phyloP scores from a whole-genome alignment of 495 filamentous ascomycete genomes.

The Daldinia grandis region DNA sequence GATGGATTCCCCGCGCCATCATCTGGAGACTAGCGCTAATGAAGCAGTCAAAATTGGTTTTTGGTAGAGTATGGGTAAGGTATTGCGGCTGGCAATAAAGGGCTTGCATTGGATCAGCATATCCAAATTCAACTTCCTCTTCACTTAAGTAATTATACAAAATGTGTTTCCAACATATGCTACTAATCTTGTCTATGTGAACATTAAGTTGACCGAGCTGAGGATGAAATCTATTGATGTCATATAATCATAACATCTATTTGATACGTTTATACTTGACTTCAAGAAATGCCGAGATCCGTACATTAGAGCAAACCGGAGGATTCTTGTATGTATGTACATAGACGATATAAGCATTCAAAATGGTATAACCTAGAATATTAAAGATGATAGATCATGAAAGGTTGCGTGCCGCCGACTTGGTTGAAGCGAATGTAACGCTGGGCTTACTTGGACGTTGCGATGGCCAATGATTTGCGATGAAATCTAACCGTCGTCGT shows the following conservation, averaged over 20 bases:
- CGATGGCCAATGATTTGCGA: slow-evolving; percentile 6
- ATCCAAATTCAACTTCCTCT: background rate
- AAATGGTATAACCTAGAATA: background rate
- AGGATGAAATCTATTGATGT: background rate
- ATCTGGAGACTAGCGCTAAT: background rate
- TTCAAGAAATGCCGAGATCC: background rate
- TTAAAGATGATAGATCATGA: slow-evolving; percentile 29
- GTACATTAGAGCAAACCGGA: background rate
- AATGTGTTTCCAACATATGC: background rate
- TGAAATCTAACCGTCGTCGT: background rate
- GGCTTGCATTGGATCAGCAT: background rate
- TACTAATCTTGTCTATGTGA: background rate
- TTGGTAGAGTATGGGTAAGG: background rate
- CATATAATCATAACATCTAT: background rate
- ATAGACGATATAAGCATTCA: background rate
- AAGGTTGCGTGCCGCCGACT: slow-evolving; percentile 19
- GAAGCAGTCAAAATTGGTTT: background rate
- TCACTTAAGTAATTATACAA: background rate
- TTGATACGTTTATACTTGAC: background rate
- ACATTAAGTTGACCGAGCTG: background rate
- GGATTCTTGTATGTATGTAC: background rate
- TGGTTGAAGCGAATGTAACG: slow-evolving; percentile 37
- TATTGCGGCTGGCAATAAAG: background rate
- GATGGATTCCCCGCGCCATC: background rate
- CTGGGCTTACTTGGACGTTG: slow-evolving; percentile 14